Evolutionary conservation across 116 monocot species (phyloP).

Genomic region (Posidonia oceanica): DNA sequence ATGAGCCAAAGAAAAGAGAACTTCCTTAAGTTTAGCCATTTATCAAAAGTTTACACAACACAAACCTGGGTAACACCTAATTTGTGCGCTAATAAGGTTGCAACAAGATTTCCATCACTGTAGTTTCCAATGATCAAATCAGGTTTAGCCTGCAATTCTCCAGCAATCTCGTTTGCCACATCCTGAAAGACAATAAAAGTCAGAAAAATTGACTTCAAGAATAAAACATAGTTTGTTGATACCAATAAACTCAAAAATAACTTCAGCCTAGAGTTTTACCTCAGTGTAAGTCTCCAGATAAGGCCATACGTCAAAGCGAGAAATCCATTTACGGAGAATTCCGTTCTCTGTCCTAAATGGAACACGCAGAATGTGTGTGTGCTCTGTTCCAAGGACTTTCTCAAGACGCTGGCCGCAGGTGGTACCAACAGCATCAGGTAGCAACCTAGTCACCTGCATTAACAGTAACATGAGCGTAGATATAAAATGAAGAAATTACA

Average conservation of each 20-base stretch:
- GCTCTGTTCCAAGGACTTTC: constrained; percentile 62
- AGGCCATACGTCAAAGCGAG: constrained; percentile 82
- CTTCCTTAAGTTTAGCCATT: not conserved
- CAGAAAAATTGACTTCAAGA: not conserved
- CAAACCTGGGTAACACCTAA: constrained; percentile 69
- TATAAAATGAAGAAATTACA: not conserved
- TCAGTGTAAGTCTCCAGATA: constrained; percentile 68
- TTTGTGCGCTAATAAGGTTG: constrained; percentile 67
- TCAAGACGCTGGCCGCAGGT: constrained; percentile 71
- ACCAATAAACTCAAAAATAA: not conserved
- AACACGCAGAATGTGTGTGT: constrained; percentile 58
- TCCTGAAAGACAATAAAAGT: constrained; percentile 24
- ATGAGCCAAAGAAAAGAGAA: not conserved
- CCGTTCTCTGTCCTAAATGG: constrained; percentile 68
- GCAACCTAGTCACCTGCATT: constrained; percentile 66
- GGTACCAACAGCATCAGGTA: constrained; percentile 71
- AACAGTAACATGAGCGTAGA: not conserved
- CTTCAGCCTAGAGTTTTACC: constrained; percentile 15
- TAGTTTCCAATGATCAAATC: constrained; percentile 91
- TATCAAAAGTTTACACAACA: not conserved
- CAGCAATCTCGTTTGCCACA: constrained; percentile 61
- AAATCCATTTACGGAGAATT: constrained; percentile 78
- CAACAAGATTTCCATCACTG: constrained; percentile 87
- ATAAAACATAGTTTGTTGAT: not conserved
- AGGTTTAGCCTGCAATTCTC: constrained; percentile 56